Evolutionary conservation across 2,329 filamentous ascomycete genomes (phyloP), one percentile per base, ranked within the genome.

Genomic region (Stemphylium vesicarium): DNA sequence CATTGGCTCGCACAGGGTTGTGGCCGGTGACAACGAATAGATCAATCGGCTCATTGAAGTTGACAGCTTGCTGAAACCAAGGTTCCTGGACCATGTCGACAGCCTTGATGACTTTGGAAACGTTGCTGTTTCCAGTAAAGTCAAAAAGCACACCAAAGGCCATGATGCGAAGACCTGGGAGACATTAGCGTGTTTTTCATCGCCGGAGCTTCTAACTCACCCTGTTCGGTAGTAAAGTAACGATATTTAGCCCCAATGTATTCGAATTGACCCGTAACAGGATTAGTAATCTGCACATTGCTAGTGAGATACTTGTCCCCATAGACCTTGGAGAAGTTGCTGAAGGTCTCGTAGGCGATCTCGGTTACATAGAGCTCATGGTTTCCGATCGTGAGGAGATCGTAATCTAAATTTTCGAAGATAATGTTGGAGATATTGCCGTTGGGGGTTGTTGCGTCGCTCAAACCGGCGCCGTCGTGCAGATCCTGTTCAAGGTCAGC

Each of bases 311-410:
- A 84, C 53, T 73, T 78, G 41, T 83, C 82, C 35, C 82, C 68
- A 71, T 85, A 89, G 54, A 82, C 79, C 50, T 80, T 81, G 33
- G 83, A 81, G 62, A 88, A 87, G 46, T 84, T 80, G 56, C 77
- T 77, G 66, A 86, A 85, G 9, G 84, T 84, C 64, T 88, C 81
- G 57, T 87, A 87, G 1, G 86, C 82, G 45, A 88, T 81, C 26
- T 85, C 81, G 9, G 82, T 81, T 9, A 86, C 79, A 65, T 88
- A 88, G 6, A 89, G 80, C 73, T 89, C 87, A 62, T 89, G 86
- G 66, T 89, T 88, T 2, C 84, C 82, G 52, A 84, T 82, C 2
- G 81, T 80, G 36, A 85, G 71, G 20, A 85, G 59, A 62, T 84
- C 82, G 59, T 84, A 84, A 53, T 84, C 79, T 26, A 83, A 59